Percentiles rank a stretch among this genome's conserved stretches.
Conservation (phyloP, 805 yeast species). For the Candida parachauliodes region DNA sequence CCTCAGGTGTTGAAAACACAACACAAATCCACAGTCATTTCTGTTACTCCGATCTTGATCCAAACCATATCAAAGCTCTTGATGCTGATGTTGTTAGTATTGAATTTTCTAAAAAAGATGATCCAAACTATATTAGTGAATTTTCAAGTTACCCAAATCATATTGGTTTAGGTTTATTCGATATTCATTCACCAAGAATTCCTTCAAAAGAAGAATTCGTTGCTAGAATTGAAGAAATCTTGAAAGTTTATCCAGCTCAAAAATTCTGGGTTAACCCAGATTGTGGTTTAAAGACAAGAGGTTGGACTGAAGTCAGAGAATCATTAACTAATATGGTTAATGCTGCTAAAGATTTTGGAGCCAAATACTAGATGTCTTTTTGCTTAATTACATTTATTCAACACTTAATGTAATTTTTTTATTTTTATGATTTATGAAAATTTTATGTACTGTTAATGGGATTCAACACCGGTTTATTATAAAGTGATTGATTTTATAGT, state of each 20-base stretch:
- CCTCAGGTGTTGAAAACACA: conserved; percentile 91
- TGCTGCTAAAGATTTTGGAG: conserved; percentile 90
- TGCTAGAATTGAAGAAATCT: conserved; percentile 87
- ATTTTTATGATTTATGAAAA: conserved; percentile 7
- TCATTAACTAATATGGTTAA: conserved; percentile 98
- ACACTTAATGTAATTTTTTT: conserved; percentile 43
- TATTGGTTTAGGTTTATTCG: conserved; percentile 98
- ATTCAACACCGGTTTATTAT: conserved; percentile 6
- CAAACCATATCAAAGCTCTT: conserved; percentile 98
- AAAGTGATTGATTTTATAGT: conserved; percentile 1
- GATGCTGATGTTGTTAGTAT: conserved; percentile 99
- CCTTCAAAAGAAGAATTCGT: conserved; percentile 97
- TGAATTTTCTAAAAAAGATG: conserved; percentile 99
- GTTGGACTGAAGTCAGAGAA: conserved; percentile 96
- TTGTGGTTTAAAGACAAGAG: conserved; percentile 99
- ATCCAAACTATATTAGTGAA: conserved; percentile 96
- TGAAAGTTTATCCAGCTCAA: conserved; percentile 95
- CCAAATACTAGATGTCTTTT: conserved; percentile 29
- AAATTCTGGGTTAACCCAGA: conserved; percentile 99
- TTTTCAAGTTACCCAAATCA: conserved; percentile 99
- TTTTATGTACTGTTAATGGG: conserved; percentile 2
- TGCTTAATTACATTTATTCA: conserved; percentile 47
- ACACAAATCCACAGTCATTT: conserved; percentile 99
- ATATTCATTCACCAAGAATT: conserved; percentile 99
- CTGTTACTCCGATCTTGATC: conserved; percentile 99